Base-by-base conservation (phyloP, 192 early-diverging fungal genomes). In the Pecoramyces ruminantium region DNA sequence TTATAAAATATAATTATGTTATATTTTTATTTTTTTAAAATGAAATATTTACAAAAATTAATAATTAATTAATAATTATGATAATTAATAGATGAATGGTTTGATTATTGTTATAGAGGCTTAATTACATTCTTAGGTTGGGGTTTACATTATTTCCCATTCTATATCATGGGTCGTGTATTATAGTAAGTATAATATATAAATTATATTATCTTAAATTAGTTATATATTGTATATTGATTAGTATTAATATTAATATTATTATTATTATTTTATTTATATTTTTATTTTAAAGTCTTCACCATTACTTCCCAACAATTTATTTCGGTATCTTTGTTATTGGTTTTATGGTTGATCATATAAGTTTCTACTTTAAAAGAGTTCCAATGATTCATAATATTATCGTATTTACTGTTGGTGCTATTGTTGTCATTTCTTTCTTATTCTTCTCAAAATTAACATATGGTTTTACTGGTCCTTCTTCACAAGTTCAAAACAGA, bases 241-340 rank as follows among this genome's bases (percentile, higher is more conserved):
- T n/a, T n/a, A n/a, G n/a, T n/a, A n/a, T n/a, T n/a, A n/a, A n/a
- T n/a, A n/a, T n/a, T n/a, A n/a, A n/a, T n/a, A n/a, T n/a, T n/a
- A n/a, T n/a, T n/a, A n/a, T n/a, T n/a, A n/a, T 29, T 34, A 29
- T 11, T 4, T 40, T 17, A 42, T 14, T 11, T 13, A 58, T 21
- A 5, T 40, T 28, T 51, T 77, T 84, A 30, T 28, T 77, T 87
- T 85, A 87, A 95, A 42, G 96, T 98, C 85, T 85, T 96, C 96
- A 97, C 83, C 96, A 98, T 83, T 98, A 97, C 83, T 88, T 96
- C n/a, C 96, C 97, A 9, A 92, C 96, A 14, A 88, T 97, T 16
- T 97, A 95, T 86, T 93, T 97, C 84, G 89, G 91, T 29, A 89
- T 97, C 79, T 87, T 98, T 38, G 85, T 90, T 6, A 79, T 96